Percentiles rank a stretch among this genome's conserved stretches.
Evolutionary conservation across 1,139 yeast species (phyloP).

Genomic region (Hansenula anomala): DNA sequence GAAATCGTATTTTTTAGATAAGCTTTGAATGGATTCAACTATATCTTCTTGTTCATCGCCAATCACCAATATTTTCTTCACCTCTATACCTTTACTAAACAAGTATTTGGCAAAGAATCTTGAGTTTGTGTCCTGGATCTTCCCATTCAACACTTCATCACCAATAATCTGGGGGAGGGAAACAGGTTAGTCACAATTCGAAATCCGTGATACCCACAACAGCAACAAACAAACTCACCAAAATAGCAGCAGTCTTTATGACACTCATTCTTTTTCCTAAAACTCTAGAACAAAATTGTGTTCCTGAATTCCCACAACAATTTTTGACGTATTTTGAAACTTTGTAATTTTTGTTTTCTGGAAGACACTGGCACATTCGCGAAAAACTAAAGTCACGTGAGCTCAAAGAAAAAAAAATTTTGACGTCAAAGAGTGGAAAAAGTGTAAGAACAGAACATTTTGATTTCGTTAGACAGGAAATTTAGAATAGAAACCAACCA

Average conservation of each 20-base stretch:
- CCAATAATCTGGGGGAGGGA: slow-evolving; percentile 79
- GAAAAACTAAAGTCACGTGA: slow-evolving; percentile 7
- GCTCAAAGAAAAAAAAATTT: background rate
- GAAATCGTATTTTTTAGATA: slow-evolving; percentile 55
- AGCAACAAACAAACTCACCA: background rate
- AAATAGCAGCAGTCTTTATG: slow-evolving; percentile 1
- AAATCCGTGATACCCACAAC: too few relatives aligned
- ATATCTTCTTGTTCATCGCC: slow-evolving; percentile 75
- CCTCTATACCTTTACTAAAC: slow-evolving; percentile 58
- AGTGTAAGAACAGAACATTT: too few relatives aligned
- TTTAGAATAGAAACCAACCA: too few relatives aligned
- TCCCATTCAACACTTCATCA: slow-evolving; percentile 86
- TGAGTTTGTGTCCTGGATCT: slow-evolving; percentile 77
- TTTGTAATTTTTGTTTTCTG: too few relatives aligned
- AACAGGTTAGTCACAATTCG: too few relatives aligned
- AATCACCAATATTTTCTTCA: slow-evolving; percentile 63
- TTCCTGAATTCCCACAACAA: too few relatives aligned
- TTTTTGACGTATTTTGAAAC: too few relatives aligned
- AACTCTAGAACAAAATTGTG: too few relatives aligned
- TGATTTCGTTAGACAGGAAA: too few relatives aligned
- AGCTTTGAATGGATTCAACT: slow-evolving; percentile 41
- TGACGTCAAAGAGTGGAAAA: too few relatives aligned
- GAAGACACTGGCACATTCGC: slow-evolving; percentile 1
- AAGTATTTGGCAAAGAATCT: slow-evolving; percentile 65
- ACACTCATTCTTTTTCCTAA: background rate